Evolutionary conservation across 129 eudicot species (phyloP).

Genomic region (Scalesia atractyloides): DNA sequence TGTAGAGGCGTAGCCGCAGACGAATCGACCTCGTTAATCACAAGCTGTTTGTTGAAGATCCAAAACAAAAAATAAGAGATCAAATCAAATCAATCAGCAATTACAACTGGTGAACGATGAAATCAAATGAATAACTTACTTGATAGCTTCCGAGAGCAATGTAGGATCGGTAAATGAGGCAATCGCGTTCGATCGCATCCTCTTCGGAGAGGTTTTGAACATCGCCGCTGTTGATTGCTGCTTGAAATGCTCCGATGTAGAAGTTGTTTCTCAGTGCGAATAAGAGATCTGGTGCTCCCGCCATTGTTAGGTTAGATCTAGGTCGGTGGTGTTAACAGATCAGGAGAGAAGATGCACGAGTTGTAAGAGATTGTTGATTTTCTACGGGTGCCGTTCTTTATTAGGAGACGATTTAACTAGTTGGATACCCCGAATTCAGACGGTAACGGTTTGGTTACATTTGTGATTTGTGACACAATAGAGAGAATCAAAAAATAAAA

Average conservation of each 20-base stretch:
- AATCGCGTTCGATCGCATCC: constrained; percentile 69
- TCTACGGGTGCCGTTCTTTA: constrained; percentile 8
- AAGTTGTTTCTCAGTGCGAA: constrained; percentile 73
- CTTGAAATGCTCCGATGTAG: constrained; percentile 82
- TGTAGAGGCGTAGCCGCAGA: constrained; percentile 92
- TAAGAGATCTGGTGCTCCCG: constrained; percentile 35
- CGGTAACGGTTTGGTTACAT: too few relatives aligned
- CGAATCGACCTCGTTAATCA: constrained; percentile 77
- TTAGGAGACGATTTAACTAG: not conserved
- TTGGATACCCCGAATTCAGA: too few relatives aligned
- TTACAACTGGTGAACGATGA: not conserved
- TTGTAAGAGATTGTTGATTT: not conserved
- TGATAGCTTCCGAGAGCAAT: constrained; percentile 77
- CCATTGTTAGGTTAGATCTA: constrained; percentile 29
- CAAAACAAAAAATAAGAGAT: constrained; percentile 7
- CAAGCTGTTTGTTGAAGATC: constrained; percentile 59
- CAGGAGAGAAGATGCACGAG: constrained; percentile 19
- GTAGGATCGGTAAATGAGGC: constrained; percentile 78
- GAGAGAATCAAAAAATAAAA: too few relatives aligned
- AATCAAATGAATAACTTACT: constrained; percentile 26
- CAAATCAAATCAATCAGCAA: constrained; percentile 5
- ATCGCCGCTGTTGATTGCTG: constrained; percentile 86
- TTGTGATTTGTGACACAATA: too few relatives aligned
- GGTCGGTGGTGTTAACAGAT: constrained; percentile 18
- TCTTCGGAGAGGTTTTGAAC: constrained; percentile 77